Base-by-base conservation (phyloP, 805 yeast species). In the Zygoascus bituminiphila region DNA sequence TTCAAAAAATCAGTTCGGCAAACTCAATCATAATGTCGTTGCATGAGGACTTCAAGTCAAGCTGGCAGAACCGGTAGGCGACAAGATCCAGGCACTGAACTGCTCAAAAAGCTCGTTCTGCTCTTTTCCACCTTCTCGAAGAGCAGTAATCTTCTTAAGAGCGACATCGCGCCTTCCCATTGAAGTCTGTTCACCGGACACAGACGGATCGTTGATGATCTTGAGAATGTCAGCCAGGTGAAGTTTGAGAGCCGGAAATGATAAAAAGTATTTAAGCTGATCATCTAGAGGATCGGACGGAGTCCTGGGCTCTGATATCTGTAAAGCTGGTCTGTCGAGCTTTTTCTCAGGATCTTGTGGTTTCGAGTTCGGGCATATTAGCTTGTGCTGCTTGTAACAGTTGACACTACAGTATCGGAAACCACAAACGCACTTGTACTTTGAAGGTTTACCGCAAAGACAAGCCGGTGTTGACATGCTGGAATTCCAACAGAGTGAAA, bases 41-140 rank as follows among this genome's bases (percentile, higher is more conserved):
- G n/a, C n/a, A n/a, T n/a, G n/a, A n/a, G n/a, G n/a, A n/a, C n/a
- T n/a, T n/a, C n/a, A n/a, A n/a, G n/a, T n/a, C n/a, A n/a, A n/a
- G n/a, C n/a, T n/a, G n/a, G n/a, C n/a, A n/a, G n/a, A n/a, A n/a
- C n/a, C n/a, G n/a, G n/a, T n/a, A n/a, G n/a, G 33, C 21, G 39
- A 17, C 39, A 36, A 12, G 5, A 36, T 36, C 20, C 22, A 36
- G 5, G 49, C 19, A 3, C 33, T 14, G 25, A 85, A 84, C 55
- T 84, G 91, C 60, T 84, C 89, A 3, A 86, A 78, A 21, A 81
- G 63, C 52, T 70, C 78, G 58, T 86, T 86, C 44, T 76, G 77
- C 54, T 85, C 87, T 0, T 69, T 47, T 0, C 95, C 95, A 4
- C 83, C 82, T 2, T 58, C 60, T 29, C 95, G 65, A 14, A 86